Evolutionary conservation across 805 yeast species (phyloP).

Genomic region (Myxozyma geophila): DNA sequence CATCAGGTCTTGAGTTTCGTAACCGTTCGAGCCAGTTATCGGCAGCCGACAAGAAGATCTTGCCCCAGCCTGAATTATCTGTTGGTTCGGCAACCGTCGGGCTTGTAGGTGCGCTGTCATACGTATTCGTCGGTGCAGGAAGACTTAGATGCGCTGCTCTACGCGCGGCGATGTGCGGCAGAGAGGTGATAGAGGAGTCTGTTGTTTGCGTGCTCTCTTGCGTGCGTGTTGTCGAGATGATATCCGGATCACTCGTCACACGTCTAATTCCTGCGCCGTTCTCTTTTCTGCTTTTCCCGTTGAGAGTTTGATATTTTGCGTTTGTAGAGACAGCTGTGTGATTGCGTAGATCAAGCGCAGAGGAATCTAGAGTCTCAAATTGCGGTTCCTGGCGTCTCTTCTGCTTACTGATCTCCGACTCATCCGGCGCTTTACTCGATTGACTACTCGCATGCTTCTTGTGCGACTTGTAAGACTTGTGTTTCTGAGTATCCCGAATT

Average conservation of each 20-base stretch:
- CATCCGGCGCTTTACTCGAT: too few species aligned
- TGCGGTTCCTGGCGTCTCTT: too few species aligned
- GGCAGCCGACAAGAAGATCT: constrained; percentile 13
- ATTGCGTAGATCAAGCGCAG: too few species aligned
- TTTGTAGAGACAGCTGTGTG: too few species aligned
- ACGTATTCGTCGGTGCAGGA: neutral
- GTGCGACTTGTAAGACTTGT: neutral
- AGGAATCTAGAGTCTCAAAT: too few species aligned
- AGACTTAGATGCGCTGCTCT: neutral
- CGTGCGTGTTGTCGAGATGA: neutral
- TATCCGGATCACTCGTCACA: constrained; percentile 1
- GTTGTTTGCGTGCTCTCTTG: neutral
- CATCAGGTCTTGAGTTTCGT: constrained; percentile 11
- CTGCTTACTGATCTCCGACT: too few species aligned
- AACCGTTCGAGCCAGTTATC: constrained; percentile 21
- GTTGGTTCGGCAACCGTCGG: neutral
- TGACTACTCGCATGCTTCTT: neutral
- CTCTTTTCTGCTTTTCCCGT: too few species aligned
- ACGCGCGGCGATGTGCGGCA: neutral
- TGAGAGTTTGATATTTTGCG: too few species aligned
- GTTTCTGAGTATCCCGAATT: neutral
- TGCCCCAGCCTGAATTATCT: constrained; percentile 20
- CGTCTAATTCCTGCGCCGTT: neutral
- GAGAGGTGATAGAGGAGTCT: neutral
- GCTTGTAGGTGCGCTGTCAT: constrained; percentile 3